Evolutionary conservation across 192 early-diverging fungal genomes (phyloP), one percentile per base, ranked within the genome.

Genomic region (Coemansia sp.): DNA sequence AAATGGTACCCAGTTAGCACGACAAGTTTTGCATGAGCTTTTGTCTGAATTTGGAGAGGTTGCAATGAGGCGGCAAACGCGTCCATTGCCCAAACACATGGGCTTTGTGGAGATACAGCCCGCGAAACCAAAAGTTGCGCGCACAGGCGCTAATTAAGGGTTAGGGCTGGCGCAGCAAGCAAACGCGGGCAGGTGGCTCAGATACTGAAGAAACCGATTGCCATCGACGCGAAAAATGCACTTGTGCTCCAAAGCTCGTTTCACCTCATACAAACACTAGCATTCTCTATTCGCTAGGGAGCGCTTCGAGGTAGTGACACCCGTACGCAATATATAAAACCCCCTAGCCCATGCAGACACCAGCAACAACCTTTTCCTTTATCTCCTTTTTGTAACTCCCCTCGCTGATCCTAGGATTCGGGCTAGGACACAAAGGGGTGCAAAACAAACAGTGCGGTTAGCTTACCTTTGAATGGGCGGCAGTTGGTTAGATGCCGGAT

Each of bases 381-480:
- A 34, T 34, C 31, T 34, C 31, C 31, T 34, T 34, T 52, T 9
- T 23, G 21, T 15, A 52, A 52, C 20, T 52, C 50, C 50, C 20
- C 50, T 52, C 23, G 14, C 20, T 52, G 20, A 24, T 15, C 26
- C 28, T 6, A 31, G 28, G 28, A 31, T 31, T 31, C 28, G 25
- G 15, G 24, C 34, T 21, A 21, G 52, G 24, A 54, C 24, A 54
- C 28, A 15, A 26, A 54, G 18, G 14, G 18, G 23, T 18, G 5
- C 17, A 51, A 51, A 50, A 51, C 6, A 47, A 47, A 18, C 49
- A 50, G n/a, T 18, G 40, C 11, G 38, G 38, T 7, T 24, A 37
- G 25, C 67, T 50, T 80, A 80, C 77, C 77, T 80, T 61, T 80
- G 77, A 21, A 80, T 80, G 1, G 71, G 77, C 15, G 77, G 71